Conservation (phyloP, 768 basidiomycete genomes). For the Lepiota venenata region DNA sequence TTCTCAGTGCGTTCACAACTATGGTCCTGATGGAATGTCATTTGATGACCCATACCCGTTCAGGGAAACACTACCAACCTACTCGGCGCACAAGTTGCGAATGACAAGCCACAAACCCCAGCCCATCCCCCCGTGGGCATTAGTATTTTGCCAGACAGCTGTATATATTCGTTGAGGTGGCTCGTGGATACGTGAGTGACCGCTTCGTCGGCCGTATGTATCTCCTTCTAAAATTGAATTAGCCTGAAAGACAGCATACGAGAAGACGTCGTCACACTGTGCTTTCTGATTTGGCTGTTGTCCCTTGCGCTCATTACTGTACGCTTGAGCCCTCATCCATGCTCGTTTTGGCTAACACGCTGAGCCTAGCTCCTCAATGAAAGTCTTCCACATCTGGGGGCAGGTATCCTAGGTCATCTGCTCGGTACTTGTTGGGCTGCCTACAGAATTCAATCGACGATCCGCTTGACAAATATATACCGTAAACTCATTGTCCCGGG, state of each 20-base stretch:
- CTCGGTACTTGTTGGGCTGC: slow-evolving; percentile 46
- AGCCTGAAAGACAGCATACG: slow-evolving; percentile 39
- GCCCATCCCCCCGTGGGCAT: not conserved
- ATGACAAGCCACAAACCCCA: not conserved
- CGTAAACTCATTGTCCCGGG: slow-evolving; percentile 29
- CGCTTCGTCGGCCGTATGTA: not conserved
- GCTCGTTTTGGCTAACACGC: not conserved
- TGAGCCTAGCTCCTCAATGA: slow-evolving; percentile 42
- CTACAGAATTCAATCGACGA: slow-evolving; percentile 35
- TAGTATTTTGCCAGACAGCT: slow-evolving; percentile 17
- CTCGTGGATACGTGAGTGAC: slow-evolving; percentile 39
- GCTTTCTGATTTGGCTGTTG: slow-evolving; percentile 47
- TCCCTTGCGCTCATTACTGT: slow-evolving; percentile 44
- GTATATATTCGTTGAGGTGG: slow-evolving; percentile 44
- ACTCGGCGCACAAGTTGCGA: not conserved
- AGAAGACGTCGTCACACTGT: slow-evolving; percentile 44
- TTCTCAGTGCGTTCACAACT: not conserved
- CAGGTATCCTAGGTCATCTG: slow-evolving; percentile 42
- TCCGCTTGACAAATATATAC: slow-evolving; percentile 28
- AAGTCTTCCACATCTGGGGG: slow-evolving; percentile 49
- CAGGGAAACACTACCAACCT: not conserved
- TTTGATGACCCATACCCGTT: not conserved
- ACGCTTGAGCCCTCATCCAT: slow-evolving; percentile 13
- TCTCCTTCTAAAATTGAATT: not conserved
- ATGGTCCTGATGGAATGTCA: not conserved